Conservation (phyloP, 768 basidiomycete species). For the Mycena olivaceomarginata region DNA sequence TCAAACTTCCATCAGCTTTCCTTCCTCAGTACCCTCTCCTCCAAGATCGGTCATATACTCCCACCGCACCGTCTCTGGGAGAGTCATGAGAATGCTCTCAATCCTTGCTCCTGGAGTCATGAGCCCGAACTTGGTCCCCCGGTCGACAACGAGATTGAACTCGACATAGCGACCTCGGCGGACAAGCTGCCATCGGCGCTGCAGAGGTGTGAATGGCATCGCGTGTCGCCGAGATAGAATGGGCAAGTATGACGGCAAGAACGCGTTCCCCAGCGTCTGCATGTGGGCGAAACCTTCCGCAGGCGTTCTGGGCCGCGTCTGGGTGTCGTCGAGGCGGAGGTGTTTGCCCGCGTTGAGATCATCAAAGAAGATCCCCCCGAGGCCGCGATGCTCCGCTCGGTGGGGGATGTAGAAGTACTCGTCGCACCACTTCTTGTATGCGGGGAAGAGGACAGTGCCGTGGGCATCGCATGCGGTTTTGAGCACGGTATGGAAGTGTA, state of each 20-base stretch:
- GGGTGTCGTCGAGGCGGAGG: slow-evolving; percentile 69
- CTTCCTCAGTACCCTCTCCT: slow-evolving; percentile 79
- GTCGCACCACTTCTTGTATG: slow-evolving; percentile 97
- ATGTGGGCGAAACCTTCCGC: slow-evolving; percentile 89
- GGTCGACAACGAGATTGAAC: slow-evolving; percentile 92
- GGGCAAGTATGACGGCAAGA: slow-evolving; percentile 93
- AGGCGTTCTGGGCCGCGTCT: slow-evolving; percentile 70
- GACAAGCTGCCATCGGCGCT: slow-evolving; percentile 95
- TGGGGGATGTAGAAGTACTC: slow-evolving; percentile 97
- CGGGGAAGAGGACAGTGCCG: slow-evolving; percentile 79
- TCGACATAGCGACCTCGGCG: slow-evolving; percentile 96
- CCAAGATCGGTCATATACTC: slow-evolving; percentile 92
- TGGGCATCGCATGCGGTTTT: slow-evolving; percentile 86
- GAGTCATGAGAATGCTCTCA: slow-evolving; percentile 93
- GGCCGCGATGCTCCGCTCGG: slow-evolving; percentile 88
- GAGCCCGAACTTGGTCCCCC: slow-evolving; percentile 92
- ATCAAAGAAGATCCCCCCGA: slow-evolving; percentile 98
- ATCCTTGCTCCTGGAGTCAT: slow-evolving; percentile 91
- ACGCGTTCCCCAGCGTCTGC: slow-evolving; percentile 82
- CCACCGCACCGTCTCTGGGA: slow-evolving; percentile 93
- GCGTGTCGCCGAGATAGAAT: slow-evolving; percentile 79
- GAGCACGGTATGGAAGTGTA: slow-evolving; percentile 90
- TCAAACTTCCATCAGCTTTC: slow-evolving; percentile 77
- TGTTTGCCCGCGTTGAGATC: slow-evolving; percentile 86
- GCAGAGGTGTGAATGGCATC: slow-evolving; percentile 75